Base-by-base conservation (phyloP, 1,284 basidiomycete genomes). In the Sporisorium exsertum region DNA sequence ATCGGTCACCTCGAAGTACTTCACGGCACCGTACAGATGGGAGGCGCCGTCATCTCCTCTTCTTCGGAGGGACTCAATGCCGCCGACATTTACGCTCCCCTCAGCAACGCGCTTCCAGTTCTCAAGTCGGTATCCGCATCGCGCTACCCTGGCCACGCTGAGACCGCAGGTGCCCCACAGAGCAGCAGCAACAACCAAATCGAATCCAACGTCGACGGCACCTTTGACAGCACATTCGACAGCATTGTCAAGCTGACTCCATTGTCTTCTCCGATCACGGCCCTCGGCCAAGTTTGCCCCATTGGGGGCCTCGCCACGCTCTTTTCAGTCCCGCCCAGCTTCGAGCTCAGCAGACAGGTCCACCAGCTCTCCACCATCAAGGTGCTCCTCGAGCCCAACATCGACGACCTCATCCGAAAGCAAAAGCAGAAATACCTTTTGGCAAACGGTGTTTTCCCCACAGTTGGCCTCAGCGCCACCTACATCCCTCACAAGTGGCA, bases 401-500 rank as follows among this genome's bases (percentile, higher is more conserved):
- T 54, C 16, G 33, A 57, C 15, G 42, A 61, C 27, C 42, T 66
- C 4, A 45, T 47, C 7, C 50, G 49, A 7, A 64, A 59, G 47
- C 66, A 52, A 20, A 61, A 52, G 42, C 66, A 55, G 16, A 54
- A 52, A 53, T 52, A 54, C 18, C 20, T 62, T 13, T 20, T 46
- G 5, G 42, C 53, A 3, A 50, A 66, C 33, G 59, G 63, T 37
- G 24, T 35, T 5, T 62, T 50, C 20, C 22, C 59, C 26, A 63
- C 63, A 12, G 63, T 53, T 10, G 67, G 72, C 6, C 63, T 74
- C 56, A 69, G 56, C 45, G 66, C 72, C 52, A 64, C 59, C n/a
- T 74, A 74, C 50, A 64, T 66, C 15, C 72, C 72, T 6, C 72
- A 74, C 57, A 55, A 50, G 15, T 74, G 72, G 72, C 72, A 74